Evolutionary conservation across 257 asterid genomes (phyloP).

Genomic region (Eucommia ulmoides): DNA sequence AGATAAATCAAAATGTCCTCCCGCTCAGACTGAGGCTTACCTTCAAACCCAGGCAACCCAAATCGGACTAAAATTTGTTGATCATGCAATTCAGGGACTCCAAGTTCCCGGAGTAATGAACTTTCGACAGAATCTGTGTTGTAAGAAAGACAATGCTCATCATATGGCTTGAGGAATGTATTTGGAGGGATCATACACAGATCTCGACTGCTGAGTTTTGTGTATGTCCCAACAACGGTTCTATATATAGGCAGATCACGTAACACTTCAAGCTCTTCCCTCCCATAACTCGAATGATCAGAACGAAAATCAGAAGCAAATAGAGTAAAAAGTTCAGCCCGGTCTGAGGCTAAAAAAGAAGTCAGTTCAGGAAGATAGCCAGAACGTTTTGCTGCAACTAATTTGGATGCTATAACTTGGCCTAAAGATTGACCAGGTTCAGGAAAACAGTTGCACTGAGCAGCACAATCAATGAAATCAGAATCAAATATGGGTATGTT

Average conservation of each 20-base stretch:
- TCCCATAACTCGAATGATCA: conserved; percentile 41
- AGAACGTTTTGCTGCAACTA: conserved; percentile 76
- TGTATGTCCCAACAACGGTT: conserved; percentile 68
- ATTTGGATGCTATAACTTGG: conserved; percentile 54
- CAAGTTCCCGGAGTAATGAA: conserved; percentile 71
- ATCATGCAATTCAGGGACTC: conserved; percentile 75
- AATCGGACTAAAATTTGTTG: conserved; percentile 68
- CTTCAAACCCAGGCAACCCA: conserved; percentile 73
- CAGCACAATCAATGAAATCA: conserved; percentile 75
- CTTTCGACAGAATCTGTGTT: conserved; percentile 48
- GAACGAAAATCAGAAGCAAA: conserved; percentile 63
- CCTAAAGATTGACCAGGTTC: conserved; percentile 60
- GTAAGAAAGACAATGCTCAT: conserved; percentile 58
- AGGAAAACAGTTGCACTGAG: conserved; percentile 59
- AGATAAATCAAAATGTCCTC: conserved; percentile 85
- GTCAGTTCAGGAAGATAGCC: conserved; percentile 61
- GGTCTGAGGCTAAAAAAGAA: conserved; percentile 41
- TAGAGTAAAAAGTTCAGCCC: conserved; percentile 61
- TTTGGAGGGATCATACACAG: conserved; percentile 72
- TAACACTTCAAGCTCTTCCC: conserved; percentile 67
- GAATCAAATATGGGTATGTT: conserved; percentile 73
- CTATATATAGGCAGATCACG: conserved; percentile 77
- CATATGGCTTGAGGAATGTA: conserved; percentile 82
- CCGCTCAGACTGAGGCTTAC: conserved; percentile 56
- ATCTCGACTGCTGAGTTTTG: conserved; percentile 43